Conservation (phyloP, 163 green algal genomes). For the Trebouxiophyceae sp. region DNA sequence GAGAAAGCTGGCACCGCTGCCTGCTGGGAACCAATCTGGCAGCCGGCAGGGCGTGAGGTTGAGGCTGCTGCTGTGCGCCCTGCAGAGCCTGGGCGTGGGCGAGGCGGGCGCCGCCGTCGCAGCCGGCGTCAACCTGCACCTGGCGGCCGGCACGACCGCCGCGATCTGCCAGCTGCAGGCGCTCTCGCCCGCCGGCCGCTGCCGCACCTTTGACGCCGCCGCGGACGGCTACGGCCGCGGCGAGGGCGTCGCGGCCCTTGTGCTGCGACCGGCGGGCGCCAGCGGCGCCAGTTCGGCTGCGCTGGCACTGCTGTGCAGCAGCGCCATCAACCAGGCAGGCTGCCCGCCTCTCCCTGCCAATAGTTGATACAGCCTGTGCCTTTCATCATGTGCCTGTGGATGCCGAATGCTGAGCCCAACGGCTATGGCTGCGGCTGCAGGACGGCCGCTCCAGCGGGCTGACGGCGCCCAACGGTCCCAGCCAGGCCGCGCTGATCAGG, state of each 20-base stretch:
- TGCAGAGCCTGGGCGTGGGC: constrained; percentile 16
- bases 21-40: neutral
- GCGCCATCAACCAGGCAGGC: too few species aligned
- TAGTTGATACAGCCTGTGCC: too few species aligned
- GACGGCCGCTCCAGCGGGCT: constrained; percentile 73
- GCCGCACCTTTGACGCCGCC: constrained; percentile 69
- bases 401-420: too few species aligned
- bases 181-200: constrained; percentile 69
- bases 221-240: constrained; percentile 62
- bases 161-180: constrained; percentile 59
- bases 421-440: constrained; percentile 27
- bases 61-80: too few species aligned
- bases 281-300: too few species aligned
- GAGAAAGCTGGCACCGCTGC: too few species aligned
- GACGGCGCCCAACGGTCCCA: constrained; percentile 73
- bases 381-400: too few species aligned
- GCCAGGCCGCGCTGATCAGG: constrained; percentile 47
- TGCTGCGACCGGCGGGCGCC: constrained; percentile 20
- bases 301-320: too few species aligned
- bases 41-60: too few species aligned
- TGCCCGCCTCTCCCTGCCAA: too few species aligned
- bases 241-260: constrained; percentile 24
- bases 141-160: constrained; percentile 25
- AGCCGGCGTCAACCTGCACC: constrained; percentile 25
- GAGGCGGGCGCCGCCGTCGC: constrained; percentile 13